Evolutionary conservation across 1,139 yeast genomes (phyloP).

Genomic region (Hanseniaspora gamundiae): DNA sequence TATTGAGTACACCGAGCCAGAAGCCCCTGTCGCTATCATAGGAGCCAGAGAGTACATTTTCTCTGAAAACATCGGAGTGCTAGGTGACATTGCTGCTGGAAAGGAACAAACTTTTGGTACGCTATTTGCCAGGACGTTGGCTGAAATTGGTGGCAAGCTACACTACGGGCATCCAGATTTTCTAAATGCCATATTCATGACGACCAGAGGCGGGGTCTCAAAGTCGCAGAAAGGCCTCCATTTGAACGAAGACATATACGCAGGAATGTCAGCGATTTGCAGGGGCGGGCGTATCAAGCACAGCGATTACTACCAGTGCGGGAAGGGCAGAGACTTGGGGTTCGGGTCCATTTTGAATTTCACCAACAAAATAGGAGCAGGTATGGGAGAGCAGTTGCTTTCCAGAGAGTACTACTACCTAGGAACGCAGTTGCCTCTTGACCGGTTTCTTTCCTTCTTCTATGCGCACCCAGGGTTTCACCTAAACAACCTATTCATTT

Average conservation of each 20-base stretch:
- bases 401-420: conserved; percentile 76
- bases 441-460: conserved; percentile 70
- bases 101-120: conserved; percentile 92
- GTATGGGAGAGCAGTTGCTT: conserved; percentile 86
- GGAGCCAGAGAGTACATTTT: conserved; percentile 87
- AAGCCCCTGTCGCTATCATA: conserved; percentile 62
- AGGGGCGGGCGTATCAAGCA: conserved; percentile 84
- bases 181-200: conserved; percentile 72
- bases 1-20: conserved; percentile 24
- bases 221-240: conserved; percentile 83
- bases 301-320: conserved; percentile 82
- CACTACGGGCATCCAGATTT: conserved; percentile 94
- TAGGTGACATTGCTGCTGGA: conserved; percentile 90
- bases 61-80: conserved; percentile 72
- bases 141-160: conserved; percentile 75
- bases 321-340: conserved; percentile 84
- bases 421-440: conserved; percentile 70
- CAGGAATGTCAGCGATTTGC: conserved; percentile 74
- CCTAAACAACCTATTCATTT: conserved; percentile 66
- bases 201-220: conserved; percentile 82
- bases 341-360: conserved; percentile 75
- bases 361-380: conserved; percentile 84
- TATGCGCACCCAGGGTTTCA: conserved; percentile 93
- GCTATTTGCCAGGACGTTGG: conserved; percentile 71
- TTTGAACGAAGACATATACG: conserved; percentile 81